A percentile compares a stretch with the other conserved stretches of the same genome.
These are phyloP conservation scores for Puccinia polysora DNA, from an alignment of 1,284 basidiomycete genomes.

Conservation along the genomic window DNA sequence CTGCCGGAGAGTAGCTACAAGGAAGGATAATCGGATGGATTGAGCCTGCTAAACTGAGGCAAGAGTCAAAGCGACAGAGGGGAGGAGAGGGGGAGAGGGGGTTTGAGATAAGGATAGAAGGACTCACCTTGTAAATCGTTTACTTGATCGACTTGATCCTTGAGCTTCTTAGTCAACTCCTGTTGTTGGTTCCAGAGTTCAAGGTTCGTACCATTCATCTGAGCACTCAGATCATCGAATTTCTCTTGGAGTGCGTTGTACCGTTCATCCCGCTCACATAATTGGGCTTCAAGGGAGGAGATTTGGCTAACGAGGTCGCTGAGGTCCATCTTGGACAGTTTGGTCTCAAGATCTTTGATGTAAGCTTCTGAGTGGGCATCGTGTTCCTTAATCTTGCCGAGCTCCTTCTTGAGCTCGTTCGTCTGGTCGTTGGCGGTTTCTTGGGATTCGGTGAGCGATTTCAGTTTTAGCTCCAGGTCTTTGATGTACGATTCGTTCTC, in stretches of 20 bases:
- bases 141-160: slow-evolving; percentile 60
- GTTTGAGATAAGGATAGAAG: neutral
- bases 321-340: slow-evolving; percentile 71
- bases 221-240: neutral
- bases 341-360: slow-evolving; percentile 78
- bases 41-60: too few species aligned
- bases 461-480: slow-evolving; percentile 85
- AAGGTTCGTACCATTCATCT: slow-evolving; percentile 61
- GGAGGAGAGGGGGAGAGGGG: neutral
- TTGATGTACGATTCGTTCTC: slow-evolving; percentile 89
- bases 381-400: slow-evolving; percentile 69
- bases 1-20: slow-evolving; percentile 44
- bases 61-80: slow-evolving; percentile 19
- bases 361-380: slow-evolving; percentile 71
- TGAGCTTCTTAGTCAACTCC: slow-evolving; percentile 63
- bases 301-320: slow-evolving; percentile 71
- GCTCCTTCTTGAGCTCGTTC: slow-evolving; percentile 74
- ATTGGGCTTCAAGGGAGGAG: slow-evolving; percentile 72
- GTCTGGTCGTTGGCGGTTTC: slow-evolving; percentile 70
- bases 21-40: too few species aligned
- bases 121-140: neutral
- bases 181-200: slow-evolving; percentile 55
- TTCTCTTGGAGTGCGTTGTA: neutral
- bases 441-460: slow-evolving; percentile 70
- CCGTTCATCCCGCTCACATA: slow-evolving; percentile 62